Evolutionary conservation across 106 monocot genomes (phyloP).

Genomic region (Chionographis japonica): DNA sequence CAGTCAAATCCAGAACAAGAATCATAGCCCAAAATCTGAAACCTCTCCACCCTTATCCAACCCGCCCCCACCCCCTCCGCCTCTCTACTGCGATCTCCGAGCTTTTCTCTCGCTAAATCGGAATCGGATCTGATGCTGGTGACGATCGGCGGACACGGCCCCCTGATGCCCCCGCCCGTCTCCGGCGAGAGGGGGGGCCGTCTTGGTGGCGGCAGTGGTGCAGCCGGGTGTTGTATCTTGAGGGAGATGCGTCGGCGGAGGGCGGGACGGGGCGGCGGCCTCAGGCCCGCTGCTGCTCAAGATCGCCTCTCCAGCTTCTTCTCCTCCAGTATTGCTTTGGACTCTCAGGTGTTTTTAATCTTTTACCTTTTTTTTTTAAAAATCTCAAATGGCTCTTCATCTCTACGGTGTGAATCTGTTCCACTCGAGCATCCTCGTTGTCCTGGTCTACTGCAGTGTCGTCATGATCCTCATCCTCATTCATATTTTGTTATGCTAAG

Average conservation of each 20-base stretch:
- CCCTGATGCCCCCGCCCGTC: constrained; percentile 6
- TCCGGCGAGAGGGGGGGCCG: constrained; percentile 8
- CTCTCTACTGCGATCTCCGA: neutral
- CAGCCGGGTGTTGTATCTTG: constrained; percentile 1
- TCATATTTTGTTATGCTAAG: too few species aligned
- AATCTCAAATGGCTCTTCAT: neutral
- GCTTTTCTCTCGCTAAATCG: neutral
- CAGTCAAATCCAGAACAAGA: too few species aligned
- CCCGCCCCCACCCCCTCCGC: neutral
- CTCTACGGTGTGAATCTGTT: too few species aligned
- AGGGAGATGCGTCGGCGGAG: constrained; percentile 19
- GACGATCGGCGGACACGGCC: constrained; percentile 22
- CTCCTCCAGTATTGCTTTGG: constrained; percentile 58
- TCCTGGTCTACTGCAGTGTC: too few species aligned
- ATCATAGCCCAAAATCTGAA: too few species aligned
- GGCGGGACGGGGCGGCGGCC: constrained; percentile 5
- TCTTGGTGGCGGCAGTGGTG: neutral
- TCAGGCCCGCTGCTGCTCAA: constrained; percentile 8
- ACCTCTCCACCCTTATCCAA: neutral
- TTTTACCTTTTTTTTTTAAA: neutral
- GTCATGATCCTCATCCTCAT: too few species aligned
- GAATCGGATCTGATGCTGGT: constrained; percentile 32
- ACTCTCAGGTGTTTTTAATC: constrained; percentile 51
- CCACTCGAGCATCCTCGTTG: too few species aligned
- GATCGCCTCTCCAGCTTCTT: constrained; percentile 47